Evolutionary conservation across 768 basidiomycete species (phyloP).

Genomic region (Tubosaeta sp.): DNA sequence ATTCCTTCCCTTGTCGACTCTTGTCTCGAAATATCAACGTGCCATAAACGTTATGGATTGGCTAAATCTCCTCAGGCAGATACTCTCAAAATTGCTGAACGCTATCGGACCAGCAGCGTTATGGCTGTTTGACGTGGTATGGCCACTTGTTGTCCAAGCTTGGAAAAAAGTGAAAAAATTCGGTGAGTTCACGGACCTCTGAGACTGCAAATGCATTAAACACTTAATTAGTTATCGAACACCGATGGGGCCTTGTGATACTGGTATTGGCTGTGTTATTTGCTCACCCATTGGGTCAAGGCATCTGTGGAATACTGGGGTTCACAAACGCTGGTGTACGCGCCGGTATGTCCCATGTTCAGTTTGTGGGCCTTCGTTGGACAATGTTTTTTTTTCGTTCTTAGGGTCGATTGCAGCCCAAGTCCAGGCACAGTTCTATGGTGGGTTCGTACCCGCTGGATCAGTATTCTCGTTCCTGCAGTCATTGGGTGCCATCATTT

Average conservation of each 20-base stretch:
- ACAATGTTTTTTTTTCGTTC: not conserved
- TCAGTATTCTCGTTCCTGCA: slow-evolving; percentile 7
- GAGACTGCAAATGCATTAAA: not conserved
- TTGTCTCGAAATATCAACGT: too few species aligned
- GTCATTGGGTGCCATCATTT: slow-evolving; percentile 3
- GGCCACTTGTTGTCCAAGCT: not conserved
- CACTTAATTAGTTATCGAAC: not conserved
- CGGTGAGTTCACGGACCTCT: not conserved
- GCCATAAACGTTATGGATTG: not conserved
- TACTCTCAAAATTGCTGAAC: not conserved
- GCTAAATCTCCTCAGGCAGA: not conserved
- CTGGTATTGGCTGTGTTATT: not conserved
- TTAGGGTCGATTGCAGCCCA: slow-evolving; percentile 5
- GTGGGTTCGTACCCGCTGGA: not conserved
- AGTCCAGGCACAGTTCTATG: not conserved
- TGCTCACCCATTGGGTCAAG: not conserved
- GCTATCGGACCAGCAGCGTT: rapidly evolving
- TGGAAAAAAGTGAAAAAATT: not conserved
- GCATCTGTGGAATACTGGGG: rapidly evolving
- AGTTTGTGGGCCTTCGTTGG: too few species aligned
- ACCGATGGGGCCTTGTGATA: not conserved
- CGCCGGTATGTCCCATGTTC: slow-evolving; percentile 4
- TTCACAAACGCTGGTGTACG: not conserved
- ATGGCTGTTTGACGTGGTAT: rapidly evolving
- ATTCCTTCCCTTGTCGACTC: too few species aligned